phyloP scores from a whole-genome alignment of 768 basidiomycete genomes.

The Suillus tomentosus region DNA sequence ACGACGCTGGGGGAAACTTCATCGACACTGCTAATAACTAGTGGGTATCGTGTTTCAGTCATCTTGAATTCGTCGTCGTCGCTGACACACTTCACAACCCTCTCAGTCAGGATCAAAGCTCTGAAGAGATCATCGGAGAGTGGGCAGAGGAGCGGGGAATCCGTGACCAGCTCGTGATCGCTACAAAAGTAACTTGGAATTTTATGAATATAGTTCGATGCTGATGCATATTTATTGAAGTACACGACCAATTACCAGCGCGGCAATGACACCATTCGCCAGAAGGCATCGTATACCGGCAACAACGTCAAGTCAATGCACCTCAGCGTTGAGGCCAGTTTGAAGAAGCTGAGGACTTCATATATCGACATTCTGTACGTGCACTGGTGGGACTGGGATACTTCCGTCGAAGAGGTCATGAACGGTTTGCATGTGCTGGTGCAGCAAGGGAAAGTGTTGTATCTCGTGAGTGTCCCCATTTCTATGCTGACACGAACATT shows the following conservation, averaged over 20 bases:
- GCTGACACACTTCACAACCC: background rate
- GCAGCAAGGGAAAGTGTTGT: background rate
- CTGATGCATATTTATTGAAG: background rate
- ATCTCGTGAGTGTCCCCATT: background rate
- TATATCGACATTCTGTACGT: background rate
- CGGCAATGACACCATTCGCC: background rate
- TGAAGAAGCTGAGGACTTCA: constrained; percentile 1
- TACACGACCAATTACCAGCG: constrained; percentile 3
- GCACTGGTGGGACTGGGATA: background rate
- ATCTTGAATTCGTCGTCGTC: background rate
- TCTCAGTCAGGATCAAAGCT: background rate
- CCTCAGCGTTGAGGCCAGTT: background rate
- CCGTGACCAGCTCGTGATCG: background rate
- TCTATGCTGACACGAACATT: background rate
- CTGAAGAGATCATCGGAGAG: background rate
- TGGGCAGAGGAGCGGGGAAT: background rate
- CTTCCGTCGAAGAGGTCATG: background rate
- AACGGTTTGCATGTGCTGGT: background rate
- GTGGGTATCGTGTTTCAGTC: background rate
- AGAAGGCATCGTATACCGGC: background rate
- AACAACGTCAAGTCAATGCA: background rate
- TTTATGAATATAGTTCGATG: background rate
- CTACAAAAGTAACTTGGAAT: background rate
- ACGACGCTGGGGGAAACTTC: background rate
- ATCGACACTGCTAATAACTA: background rate